Base-by-base conservation (phyloP, 345 rosid species). In the Eucalyptus sp. region DNA sequence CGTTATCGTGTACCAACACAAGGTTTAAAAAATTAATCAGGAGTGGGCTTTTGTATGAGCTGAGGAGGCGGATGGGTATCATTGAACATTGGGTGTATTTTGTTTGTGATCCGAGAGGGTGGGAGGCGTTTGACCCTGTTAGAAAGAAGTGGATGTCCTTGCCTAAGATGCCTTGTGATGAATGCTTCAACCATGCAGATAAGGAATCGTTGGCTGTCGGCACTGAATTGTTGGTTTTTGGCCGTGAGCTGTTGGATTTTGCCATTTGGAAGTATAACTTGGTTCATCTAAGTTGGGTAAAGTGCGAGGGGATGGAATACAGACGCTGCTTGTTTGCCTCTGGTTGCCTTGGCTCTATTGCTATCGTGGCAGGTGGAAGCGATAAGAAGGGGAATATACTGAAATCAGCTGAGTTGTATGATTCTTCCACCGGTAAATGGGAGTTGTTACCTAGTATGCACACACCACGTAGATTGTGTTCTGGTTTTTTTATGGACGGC, bases 301-400 rank as follows among this genome's bases (percentile, higher is more conserved):
- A 94, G 89, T 95, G 97, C 54, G 94, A 92, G 88, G 96, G 93
- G 14, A 96, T 96, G 98, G 94, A 96, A 60, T 91, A 91, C 46
- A 95, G 94, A 49, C 96, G 97, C 41, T 96, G 98, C 91, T 91
- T 96, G 93, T 96, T 96, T 86, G 98, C 96, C 17, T 96, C 98
- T 0, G 96, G 97, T 64, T 95, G 96, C 92, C 90, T 92, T 16
- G 94, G 97, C 14, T 93, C 96, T 14, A 91, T 94, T 37, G 97
- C 97, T 44, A 89, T 96, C 29, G 94, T 95, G 64, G 98, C 98
- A 0, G 97, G 98, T 20, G 98, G 98, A 54, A 95, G 91, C 13
- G 98, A 95, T 86, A 92, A 91, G 93, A 95, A 87, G 37, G 95
- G 97, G 50, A 91, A 91, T 51, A 91, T 95, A 87, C 86, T 95